These are phyloP conservation scores for Claviceps pusilla DNA, from an alignment of 2,329 filamentous ascomycete species.

Conservation along the genomic window DNA sequence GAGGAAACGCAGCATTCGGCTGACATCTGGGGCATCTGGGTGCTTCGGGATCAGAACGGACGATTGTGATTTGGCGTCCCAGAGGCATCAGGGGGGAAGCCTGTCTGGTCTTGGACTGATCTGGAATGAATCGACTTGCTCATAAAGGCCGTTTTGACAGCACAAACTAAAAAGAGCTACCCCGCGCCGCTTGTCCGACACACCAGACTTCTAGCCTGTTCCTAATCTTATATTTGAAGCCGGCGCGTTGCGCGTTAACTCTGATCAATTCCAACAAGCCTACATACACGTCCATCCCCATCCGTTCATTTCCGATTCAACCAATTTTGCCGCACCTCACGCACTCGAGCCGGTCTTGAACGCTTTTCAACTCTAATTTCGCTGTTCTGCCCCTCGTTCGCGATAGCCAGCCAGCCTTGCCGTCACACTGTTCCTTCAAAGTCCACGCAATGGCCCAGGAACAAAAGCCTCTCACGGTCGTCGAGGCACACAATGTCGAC, in stretches of 20 bases:
- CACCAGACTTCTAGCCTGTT: neutral
- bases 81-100: no score
- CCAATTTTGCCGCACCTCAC: neutral
- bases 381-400: neutral
- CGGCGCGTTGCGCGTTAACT: neutral
- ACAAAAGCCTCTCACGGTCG: slow-evolving; percentile 39
- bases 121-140: no score
- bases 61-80: no score
- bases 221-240: neutral
- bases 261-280: neutral
- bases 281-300: neutral
- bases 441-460: slow-evolving; percentile 28
- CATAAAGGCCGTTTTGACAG: no score
- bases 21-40: no score
- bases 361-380: neutral
- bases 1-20: no score
- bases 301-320: neutral
- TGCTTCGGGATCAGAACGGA: no score
- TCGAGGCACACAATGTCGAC: slow-evolving; percentile 62
- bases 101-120: neutral
- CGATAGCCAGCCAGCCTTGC: neutral
- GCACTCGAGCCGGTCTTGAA: no score
- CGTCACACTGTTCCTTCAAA: neutral
- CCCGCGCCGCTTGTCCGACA: slow-evolving; percentile 3
- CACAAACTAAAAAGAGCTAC: slow-evolving; percentile 3